Evolutionary conservation across 345 rosid species (phyloP).

Genomic region (thale cress (Arabidopsis thaliana)): TAIR10.1 NC_003071.7:414001-414500

Average conservation of each 20-base stretch:
- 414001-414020: neutral
- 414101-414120: conserved; percentile 30
- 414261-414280: conserved; percentile 19
- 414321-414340: conserved; percentile 33
- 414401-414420: conserved; percentile 24
- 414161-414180: conserved; percentile 18
- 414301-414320: conserved; percentile 34
- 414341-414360: conserved; percentile 30
- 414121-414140: conserved; percentile 19
- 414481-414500: conserved; percentile 15
- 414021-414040: conserved; percentile 24
- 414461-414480: neutral
- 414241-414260: conserved; percentile 34
- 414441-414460: neutral
- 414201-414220: conserved; percentile 37
- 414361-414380: conserved; percentile 31
- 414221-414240: conserved; percentile 34
- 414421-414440: conserved; percentile 1
- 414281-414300: conserved; percentile 35
- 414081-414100: conserved; percentile 31
- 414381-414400: conserved; percentile 32
- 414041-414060: conserved; percentile 15
- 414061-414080: conserved; percentile 24
- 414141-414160: conserved; percentile 33
- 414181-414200: conserved; percentile 40